phyloP scores from a whole-genome alignment of 1,139 yeast genomes.

The Debaryomycetaceae sp. region DNA sequence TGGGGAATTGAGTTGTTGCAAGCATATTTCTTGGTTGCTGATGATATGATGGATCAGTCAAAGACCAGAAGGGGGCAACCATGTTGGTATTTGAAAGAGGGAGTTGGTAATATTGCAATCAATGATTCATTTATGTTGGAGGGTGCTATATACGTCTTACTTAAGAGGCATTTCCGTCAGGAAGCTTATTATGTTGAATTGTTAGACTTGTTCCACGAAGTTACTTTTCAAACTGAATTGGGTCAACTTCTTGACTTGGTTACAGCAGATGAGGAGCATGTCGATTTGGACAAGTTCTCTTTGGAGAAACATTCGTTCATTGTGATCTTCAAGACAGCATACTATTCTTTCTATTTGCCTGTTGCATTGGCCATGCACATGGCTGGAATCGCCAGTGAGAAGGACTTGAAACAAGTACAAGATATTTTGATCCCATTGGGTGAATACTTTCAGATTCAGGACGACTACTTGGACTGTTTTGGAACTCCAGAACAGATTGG shows the following conservation, averaged over 20 bases:
- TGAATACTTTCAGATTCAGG: slow-evolving; percentile 98
- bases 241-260: slow-evolving; percentile 94
- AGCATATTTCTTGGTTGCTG: slow-evolving; percentile 96
- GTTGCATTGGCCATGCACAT: slow-evolving; percentile 96
- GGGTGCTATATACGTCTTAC: slow-evolving; percentile 84
- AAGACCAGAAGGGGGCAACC: slow-evolving; percentile 98
- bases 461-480: slow-evolving; percentile 93
- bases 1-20: slow-evolving; percentile 96
- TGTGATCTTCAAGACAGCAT: slow-evolving; percentile 95
- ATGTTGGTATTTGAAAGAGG: slow-evolving; percentile 87
- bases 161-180: slow-evolving; percentile 82
- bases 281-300: slow-evolving; percentile 83
- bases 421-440: slow-evolving; percentile 93
- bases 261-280: slow-evolving; percentile 95
- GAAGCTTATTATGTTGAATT: slow-evolving; percentile 86
- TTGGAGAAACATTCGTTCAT: slow-evolving; percentile 90
- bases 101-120: slow-evolving; percentile 90
- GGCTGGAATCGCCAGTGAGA: slow-evolving; percentile 69
- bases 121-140: slow-evolving; percentile 97
- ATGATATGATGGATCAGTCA: slow-evolving; percentile 97
- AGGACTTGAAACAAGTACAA: slow-evolving; percentile 82
- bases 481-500: slow-evolving; percentile 98
- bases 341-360: slow-evolving; percentile 94
- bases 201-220: slow-evolving; percentile 88
- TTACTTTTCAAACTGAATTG: slow-evolving; percentile 94